Percentiles rank a stretch among this genome's conserved stretches.
These are phyloP conservation scores for Pythium brachiatum DNA, from an alignment of 352 stramenopile genomes.

Conservation along the genomic window DNA sequence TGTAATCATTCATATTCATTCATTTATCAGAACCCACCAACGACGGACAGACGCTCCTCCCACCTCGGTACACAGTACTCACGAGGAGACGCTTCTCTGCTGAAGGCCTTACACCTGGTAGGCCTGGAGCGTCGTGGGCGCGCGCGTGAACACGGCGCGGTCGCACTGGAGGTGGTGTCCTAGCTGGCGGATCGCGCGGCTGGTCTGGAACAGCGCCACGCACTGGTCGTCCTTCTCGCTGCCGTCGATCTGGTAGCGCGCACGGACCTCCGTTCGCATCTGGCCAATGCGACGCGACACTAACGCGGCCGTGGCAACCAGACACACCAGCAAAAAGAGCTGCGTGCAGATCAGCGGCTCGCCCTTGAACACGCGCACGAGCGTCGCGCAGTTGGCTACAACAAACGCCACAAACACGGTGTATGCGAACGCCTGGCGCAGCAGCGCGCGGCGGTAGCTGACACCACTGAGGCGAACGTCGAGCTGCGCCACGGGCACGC, in stretches of 20 bases:
- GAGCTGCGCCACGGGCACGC: conserved; percentile 21
- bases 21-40: too few relatives aligned
- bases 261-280: conserved; percentile 25
- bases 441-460: conserved; percentile 14
- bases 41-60: too few relatives aligned
- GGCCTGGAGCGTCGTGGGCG: conserved; percentile 22
- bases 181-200: conserved; percentile 26
- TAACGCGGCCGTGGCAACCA: conserved; percentile 3
- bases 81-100: background rate
- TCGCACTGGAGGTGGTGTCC: conserved; percentile 27
- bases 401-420: conserved; percentile 12
- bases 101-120: conserved; percentile 26
- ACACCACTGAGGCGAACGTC: conserved; percentile 19
- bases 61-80: too few relatives aligned
- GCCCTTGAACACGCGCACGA: conserved; percentile 10
- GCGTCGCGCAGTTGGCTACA: conserved; percentile 7
- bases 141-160: conserved; percentile 19
- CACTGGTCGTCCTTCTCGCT: conserved; percentile 19
- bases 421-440: conserved; percentile 14
- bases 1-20: too few relatives aligned
- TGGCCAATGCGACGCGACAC: conserved; percentile 15
- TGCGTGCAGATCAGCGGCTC: conserved; percentile 3
- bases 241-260: conserved; percentile 22
- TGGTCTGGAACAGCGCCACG: conserved; percentile 21
- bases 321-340: conserved; percentile 15